phyloP scores from a whole-genome alignment of 2,329 filamentous ascomycete species.

The Didymella pinodella region DNA sequence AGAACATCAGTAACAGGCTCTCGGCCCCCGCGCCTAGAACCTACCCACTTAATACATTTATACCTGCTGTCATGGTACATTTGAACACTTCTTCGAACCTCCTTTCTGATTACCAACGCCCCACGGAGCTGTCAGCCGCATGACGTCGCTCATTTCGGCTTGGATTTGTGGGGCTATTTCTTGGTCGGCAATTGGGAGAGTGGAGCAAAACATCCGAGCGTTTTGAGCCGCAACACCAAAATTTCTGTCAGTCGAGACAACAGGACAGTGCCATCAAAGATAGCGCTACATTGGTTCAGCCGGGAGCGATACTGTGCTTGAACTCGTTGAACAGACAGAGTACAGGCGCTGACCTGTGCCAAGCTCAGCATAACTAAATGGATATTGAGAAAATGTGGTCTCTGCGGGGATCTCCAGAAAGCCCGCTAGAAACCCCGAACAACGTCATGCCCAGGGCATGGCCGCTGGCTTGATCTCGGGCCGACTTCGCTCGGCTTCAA shows the following conservation, averaged over 20 bases:
- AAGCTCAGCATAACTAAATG: not conserved
- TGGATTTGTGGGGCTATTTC: not conserved
- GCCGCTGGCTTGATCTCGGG: not conserved
- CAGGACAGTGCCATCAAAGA: not conserved
- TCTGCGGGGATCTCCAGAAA: not conserved
- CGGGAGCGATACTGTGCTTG: not conserved
- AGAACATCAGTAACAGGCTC: too few relatives aligned
- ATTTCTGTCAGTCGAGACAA: not conserved
- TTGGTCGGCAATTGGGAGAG: not conserved
- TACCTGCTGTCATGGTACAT: too few relatives aligned
- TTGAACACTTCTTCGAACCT: not conserved
- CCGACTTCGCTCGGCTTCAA: not conserved
- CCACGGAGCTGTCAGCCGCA: not conserved
- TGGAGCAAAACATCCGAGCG: not conserved
- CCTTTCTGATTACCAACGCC: not conserved
- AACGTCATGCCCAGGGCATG: slow-evolving; percentile 12
- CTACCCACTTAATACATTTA: too few relatives aligned
- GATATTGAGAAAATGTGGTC: not conserved
- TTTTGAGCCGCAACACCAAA: not conserved
- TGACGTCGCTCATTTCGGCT: not conserved
- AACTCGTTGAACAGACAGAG: not conserved
- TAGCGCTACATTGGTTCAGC: not conserved
- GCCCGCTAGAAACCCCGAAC: slow-evolving; percentile 3
- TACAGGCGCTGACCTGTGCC: not conserved
- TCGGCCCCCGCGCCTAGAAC: too few relatives aligned